Conservation (phyloP, 805 yeast genomes). For the Candida orba region DNA sequence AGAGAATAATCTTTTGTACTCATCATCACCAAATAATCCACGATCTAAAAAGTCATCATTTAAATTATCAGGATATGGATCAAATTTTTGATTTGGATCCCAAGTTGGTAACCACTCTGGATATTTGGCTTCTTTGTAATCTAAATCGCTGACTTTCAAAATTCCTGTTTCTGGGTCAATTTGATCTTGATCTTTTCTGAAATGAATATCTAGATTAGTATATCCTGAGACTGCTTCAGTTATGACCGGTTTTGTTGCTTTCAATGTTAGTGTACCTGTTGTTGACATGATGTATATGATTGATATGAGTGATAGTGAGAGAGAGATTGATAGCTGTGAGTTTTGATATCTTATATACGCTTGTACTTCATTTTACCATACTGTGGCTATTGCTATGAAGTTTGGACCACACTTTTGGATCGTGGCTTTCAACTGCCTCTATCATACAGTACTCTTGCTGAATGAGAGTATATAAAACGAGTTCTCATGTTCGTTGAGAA, state of each 20-base stretch:
- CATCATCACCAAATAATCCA: slow-evolving; percentile 62
- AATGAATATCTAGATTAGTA: slow-evolving; percentile 34
- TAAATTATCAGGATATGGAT: slow-evolving; percentile 44
- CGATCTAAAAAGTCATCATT: slow-evolving; percentile 44
- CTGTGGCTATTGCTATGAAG: neutral
- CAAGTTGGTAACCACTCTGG: slow-evolving; percentile 64
- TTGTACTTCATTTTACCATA: no score
- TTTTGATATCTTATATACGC: no score
- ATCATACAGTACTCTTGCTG: no score
- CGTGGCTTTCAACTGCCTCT: no score
- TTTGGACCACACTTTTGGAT: neutral
- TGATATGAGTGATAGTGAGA: neutral
- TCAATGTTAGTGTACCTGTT: slow-evolving; percentile 10
- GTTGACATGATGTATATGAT: slow-evolving; percentile 2
- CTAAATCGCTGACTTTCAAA: slow-evolving; percentile 35
- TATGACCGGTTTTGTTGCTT: slow-evolving; percentile 2
- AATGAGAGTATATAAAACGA: no score
- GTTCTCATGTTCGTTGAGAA: no score
- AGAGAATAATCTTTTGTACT: slow-evolving; percentile 44
- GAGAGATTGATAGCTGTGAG: no score
- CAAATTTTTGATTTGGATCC: slow-evolving; percentile 51
- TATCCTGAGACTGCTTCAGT: slow-evolving; percentile 8
- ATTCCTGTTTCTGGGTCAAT: slow-evolving; percentile 39
- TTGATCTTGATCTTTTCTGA: slow-evolving; percentile 44
- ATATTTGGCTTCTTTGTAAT: slow-evolving; percentile 29